Base-by-base conservation (phyloP, 2,329 filamentous ascomycete genomes). In the Aspergillus pseudotamarii region DNA sequence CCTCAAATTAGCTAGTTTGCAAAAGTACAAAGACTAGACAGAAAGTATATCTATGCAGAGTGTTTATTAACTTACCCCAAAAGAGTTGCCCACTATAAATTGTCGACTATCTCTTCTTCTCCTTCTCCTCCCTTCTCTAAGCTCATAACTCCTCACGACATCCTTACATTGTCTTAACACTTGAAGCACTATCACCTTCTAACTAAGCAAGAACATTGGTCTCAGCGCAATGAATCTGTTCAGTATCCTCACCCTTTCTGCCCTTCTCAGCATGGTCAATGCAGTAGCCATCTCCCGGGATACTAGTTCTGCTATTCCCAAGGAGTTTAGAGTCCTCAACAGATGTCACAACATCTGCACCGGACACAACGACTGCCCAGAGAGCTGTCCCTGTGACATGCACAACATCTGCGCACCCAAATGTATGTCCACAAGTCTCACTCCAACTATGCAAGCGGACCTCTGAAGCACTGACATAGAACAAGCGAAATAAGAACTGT, bases 321-420 rank as follows among this genome's bases (percentile, higher is more conserved):
- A 30, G 1, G 34, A 57, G 8, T 6, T 41, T 6, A 21, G 32
- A 55, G 14, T 45, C 6, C 26, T 12, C 34, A 41, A 58, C 32
- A 55, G 16, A 32, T 67, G 64, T 30, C 45, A 60, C 11, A 57
- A 64, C 38, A 21, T 63, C 43, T 64, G 64, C 36, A 48, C 53
- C 14, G 56, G 56, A 32, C 9, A 48, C 14, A 45, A 43, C 30
- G 53, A 56, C 38, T 67, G 64, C 54, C n/a, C 38, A 19, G 57
- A 51, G 6, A 41, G 58, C 14, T 67, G 65, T 36, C 8, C 23
- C 2, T 55, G 51, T 55, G 51, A 55, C 32, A 53, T 43, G 9
- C 64, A 64, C 45, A 28, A 45, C 21, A 62, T 60, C 30, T 46
- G 50, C 28, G 14, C 23, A 8, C 61, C 59, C 51, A 59, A 46